A percentile compares a stretch with the other conserved stretches of the same genome.
These are phyloP conservation scores for Aspergillus latus DNA, from an alignment of 2,329 filamentous ascomycete genomes.

Conservation along the genomic window DNA sequence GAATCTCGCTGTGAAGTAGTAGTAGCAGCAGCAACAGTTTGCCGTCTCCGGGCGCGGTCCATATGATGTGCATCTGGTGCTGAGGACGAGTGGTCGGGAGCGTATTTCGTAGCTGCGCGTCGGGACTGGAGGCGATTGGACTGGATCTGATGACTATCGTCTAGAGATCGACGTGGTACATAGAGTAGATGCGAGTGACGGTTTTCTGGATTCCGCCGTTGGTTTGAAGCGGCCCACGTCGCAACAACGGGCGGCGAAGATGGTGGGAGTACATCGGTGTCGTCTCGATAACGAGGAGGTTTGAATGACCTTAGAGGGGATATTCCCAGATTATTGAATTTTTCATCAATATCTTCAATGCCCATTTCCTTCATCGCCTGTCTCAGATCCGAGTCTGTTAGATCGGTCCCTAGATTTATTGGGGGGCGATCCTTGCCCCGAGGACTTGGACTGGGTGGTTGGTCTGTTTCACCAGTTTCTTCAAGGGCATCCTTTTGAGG, in stretches of 20 bases:
- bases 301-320: conserved; percentile 21
- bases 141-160: conserved; percentile 22
- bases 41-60: conserved; percentile 24
- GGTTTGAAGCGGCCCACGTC: conserved; percentile 24
- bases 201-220: conserved; percentile 23
- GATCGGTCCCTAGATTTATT: conserved; percentile 11
- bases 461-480: conserved; percentile 33
- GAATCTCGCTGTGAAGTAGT: conserved; percentile 22
- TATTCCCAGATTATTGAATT: conserved; percentile 23
- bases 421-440: conserved; percentile 33
- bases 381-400: conserved; percentile 25
- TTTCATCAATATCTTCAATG: conserved; percentile 31
- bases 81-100: conserved; percentile 31
- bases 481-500: conserved; percentile 25
- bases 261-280: conserved; percentile 24
- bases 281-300: conserved; percentile 17
- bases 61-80: conserved; percentile 18
- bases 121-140: conserved; percentile 26
- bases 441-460: conserved; percentile 37
- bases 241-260: conserved; percentile 35
- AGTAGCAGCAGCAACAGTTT: conserved; percentile 20
- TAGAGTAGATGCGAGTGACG: conserved; percentile 26
- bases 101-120: conserved; percentile 30
- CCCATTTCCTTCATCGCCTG: conserved; percentile 24
- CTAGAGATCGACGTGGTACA: conserved; percentile 23